Base-by-base conservation (phyloP, 1,284 basidiomycete species). In the Cystobasidium sp. region DNA sequence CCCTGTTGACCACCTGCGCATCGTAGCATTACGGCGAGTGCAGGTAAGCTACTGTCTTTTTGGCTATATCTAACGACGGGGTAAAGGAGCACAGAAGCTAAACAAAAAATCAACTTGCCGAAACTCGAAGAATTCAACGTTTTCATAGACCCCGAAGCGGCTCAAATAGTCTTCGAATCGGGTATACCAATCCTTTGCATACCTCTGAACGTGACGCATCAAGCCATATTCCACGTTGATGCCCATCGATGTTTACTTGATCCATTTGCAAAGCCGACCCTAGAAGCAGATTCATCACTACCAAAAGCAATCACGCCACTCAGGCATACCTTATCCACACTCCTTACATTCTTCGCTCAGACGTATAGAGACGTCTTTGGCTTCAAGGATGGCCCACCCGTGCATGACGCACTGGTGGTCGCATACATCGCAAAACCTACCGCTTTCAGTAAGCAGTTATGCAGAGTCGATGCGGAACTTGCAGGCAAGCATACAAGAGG, bases 171-270 rank as follows among this genome's bases (percentile, higher is more conserved):
- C 5, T 84, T 93, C 77, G 83, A 90, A 82, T 69, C 75, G n/a
- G 76, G 78, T 20, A 73, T 79, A 41, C 68, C 72, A 2, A 78
- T 77, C 43, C 84, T 85, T 12, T 92, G 92, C 90, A 86, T 93
- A 16, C 91, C 91, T 0, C 86, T 94, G 77, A 93, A 94, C 78
- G 89, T 92, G 20, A 91, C 92, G 1, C 92, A 94, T 80, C 89
- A 87, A 1, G 90, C 89, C 1, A 90, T 93, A 77, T 87, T 91
- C 58, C 89, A 87, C 9, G 80, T 81, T 49, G 78, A 81, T 9
- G 82, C 89, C 20, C 89, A 89, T 76, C 72, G 81, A 0, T 81
- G 82, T 16, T 83, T 93, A 4, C 85, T 91, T 20, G 68, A 75
- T 52, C 81, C 83, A 6, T 83, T 86, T 0, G 77, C 75, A 5